A percentile compares a stretch with the other conserved stretches of the same genome.
Evolutionary conservation across 2,329 filamentous ascomycete species (phyloP).

Genomic region (Rhynchosporium agropyri): DNA sequence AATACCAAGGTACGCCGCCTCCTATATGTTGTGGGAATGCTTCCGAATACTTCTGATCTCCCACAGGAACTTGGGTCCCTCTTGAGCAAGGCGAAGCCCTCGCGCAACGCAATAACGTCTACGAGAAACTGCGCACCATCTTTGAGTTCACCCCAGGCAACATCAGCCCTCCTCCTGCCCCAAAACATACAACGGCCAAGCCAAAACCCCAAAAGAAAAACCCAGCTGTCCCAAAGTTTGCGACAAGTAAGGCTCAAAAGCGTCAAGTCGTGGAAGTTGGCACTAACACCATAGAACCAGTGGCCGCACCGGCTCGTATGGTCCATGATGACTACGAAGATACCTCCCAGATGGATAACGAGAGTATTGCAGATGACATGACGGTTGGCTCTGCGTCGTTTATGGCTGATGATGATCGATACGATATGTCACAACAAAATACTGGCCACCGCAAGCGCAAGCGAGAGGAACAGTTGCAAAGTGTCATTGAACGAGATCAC

Average conservation of each 20-base stretch:
- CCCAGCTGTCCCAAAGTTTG: constrained; percentile 63
- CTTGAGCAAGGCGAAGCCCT: constrained; percentile 78
- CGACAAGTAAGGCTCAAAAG: constrained; percentile 45
- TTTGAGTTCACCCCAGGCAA: constrained; percentile 88
- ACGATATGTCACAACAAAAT: constrained; percentile 68
- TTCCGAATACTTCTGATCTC: constrained; percentile 26
- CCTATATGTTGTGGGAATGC: constrained; percentile 9
- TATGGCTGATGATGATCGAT: constrained; percentile 79
- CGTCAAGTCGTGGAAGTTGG: constrained; percentile 12
- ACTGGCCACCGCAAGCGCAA: constrained; percentile 76
- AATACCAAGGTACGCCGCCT: constrained; percentile 79
- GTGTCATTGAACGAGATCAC: constrained; percentile 78
- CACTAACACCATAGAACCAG: constrained; percentile 42
- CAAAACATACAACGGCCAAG: constrained; percentile 87
- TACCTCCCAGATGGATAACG: constrained; percentile 68
- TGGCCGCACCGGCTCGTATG: constrained; percentile 46
- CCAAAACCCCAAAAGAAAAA: constrained; percentile 72
- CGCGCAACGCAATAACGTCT: constrained; percentile 83
- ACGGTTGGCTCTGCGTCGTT: constrained; percentile 85
- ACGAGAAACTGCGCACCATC: constrained; percentile 80
- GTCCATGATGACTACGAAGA: constrained; percentile 68
- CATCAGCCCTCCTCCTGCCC: constrained; percentile 87
- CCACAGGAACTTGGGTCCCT: constrained; percentile 89
- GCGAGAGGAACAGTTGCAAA: constrained; percentile 65
- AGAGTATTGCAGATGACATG: constrained; percentile 75